A percentile compares a stretch with the other conserved stretches of the same genome.
These are phyloP conservation scores for Triadica sebifera DNA, from an alignment of 345 rosid genomes.

Conservation along the genomic window DNA sequence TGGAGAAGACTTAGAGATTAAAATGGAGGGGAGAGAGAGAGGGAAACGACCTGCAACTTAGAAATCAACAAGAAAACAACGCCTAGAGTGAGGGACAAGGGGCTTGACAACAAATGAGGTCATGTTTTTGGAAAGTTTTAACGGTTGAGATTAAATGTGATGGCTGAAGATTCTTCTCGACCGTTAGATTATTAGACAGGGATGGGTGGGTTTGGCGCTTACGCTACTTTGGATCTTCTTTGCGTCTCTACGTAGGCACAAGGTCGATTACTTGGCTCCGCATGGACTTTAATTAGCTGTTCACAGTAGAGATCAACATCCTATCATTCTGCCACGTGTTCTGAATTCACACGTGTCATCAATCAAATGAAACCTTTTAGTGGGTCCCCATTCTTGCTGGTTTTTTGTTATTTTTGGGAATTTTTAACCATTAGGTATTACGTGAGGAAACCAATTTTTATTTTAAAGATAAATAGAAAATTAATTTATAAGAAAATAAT, in stretches of 20 bases:
- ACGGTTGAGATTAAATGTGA: conserved; percentile 33
- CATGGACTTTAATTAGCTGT: conserved; percentile 12
- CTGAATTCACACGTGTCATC: neutral
- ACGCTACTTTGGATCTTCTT: conserved; percentile 42
- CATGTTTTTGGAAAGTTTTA: conserved; percentile 1
- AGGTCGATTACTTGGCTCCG: conserved; percentile 30
- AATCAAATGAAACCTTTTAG: no score
- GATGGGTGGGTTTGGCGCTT: conserved; percentile 45
- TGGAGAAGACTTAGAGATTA: neutral
- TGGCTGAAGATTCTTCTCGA: conserved; percentile 27
- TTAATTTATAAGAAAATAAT: no score
- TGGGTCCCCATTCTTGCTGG: neutral
- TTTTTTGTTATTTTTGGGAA: neutral
- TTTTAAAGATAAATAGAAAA: no score
- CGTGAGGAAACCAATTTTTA: no score
- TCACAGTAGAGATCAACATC: neutral
- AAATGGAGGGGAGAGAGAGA: conserved; percentile 6
- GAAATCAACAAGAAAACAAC: conserved; percentile 42
- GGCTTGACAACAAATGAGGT: conserved; percentile 22
- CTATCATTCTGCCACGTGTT: conserved; percentile 16
- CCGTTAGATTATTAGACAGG: conserved; percentile 37
- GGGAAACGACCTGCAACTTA: conserved; percentile 32
- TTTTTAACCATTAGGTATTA: no score
- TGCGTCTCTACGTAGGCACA: conserved; percentile 32
- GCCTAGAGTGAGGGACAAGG: conserved; percentile 31